Conservation (phyloP, 345 rosid species). For the Salix caprea region DNA sequence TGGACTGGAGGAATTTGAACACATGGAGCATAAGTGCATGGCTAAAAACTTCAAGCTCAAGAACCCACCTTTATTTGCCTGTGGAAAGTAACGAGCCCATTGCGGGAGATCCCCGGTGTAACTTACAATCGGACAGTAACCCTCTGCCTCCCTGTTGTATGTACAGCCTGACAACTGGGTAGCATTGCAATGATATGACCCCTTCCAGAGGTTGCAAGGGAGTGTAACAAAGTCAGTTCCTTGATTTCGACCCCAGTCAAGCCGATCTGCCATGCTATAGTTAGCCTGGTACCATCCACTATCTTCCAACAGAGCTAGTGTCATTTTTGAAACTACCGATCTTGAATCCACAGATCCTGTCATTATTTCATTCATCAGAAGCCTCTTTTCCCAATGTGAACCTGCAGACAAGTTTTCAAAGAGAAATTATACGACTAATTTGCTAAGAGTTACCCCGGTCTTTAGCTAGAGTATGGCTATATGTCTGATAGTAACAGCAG, state of each 20-base stretch:
- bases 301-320: conserved; percentile 89
- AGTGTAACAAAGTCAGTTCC: conserved; percentile 90
- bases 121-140: conserved; percentile 94
- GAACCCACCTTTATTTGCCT: conserved; percentile 79
- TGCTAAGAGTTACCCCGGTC: background rate
- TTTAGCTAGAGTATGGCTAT: background rate
- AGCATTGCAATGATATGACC: conserved; percentile 90
- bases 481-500: background rate
- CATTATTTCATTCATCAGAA: conserved; percentile 98
- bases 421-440: conserved; percentile 4
- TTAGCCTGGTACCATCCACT: conserved; percentile 99
- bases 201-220: conserved; percentile 96
- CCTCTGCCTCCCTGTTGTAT: conserved; percentile 98
- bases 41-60: background rate
- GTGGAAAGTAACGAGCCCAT: conserved; percentile 98
- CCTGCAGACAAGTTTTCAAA: conserved; percentile 39
- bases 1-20: background rate
- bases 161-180: conserved; percentile 95
- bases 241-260: conserved; percentile 97
- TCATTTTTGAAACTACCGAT: conserved; percentile 98
- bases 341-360: conserved; percentile 98
- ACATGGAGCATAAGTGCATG: background rate
- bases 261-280: conserved; percentile 94
- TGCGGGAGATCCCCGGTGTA: conserved; percentile 89
- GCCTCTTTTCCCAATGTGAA: conserved; percentile 99